Percentiles rank a stretch among this genome's conserved stretches.
Evolutionary conservation across 768 basidiomycete species (phyloP).

Genomic region (Naematelia encephala): DNA sequence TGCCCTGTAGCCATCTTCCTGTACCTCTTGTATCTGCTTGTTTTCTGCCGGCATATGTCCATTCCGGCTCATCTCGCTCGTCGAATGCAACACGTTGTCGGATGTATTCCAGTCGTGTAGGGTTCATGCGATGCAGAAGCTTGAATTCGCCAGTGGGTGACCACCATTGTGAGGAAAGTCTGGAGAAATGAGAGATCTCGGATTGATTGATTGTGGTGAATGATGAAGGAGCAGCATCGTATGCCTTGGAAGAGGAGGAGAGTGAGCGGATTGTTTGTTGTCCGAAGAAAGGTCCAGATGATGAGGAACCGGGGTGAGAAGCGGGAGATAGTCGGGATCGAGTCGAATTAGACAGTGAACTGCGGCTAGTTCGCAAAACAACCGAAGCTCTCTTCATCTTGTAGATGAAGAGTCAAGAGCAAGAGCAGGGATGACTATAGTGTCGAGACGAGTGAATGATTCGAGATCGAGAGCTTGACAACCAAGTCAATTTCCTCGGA

Average conservation of each 20-base stretch:
- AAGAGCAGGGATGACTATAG: not conserved
- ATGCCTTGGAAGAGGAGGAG: not conserved
- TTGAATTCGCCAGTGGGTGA: constrained; percentile 86
- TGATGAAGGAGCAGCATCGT: constrained; percentile 9
- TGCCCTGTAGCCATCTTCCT: constrained; percentile 57
- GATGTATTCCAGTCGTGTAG: constrained; percentile 76
- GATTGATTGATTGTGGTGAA: constrained; percentile 64
- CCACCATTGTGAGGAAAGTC: constrained; percentile 91
- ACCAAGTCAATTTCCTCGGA: too few species aligned
- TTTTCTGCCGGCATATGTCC: constrained; percentile 39
- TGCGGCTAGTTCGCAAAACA: not conserved
- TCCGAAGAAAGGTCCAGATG: not conserved
- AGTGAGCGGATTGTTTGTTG: not conserved
- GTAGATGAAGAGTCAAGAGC: not conserved
- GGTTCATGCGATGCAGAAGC: constrained; percentile 92
- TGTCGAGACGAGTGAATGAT: too few species aligned
- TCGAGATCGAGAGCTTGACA: too few species aligned
- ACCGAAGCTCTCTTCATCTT: not conserved
- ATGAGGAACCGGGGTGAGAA: not conserved
- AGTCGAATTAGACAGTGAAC: not conserved
- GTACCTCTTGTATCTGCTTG: constrained; percentile 18
- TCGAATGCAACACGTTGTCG: constrained; percentile 48
- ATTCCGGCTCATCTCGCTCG: constrained; percentile 26
- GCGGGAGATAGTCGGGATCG: not conserved
- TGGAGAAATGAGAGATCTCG: constrained; percentile 86